Percentiles rank a stretch among this genome's conserved stretches.
phyloP scores from a whole-genome alignment of 768 basidiomycete genomes.

The Leucogyrophana mollusca region DNA sequence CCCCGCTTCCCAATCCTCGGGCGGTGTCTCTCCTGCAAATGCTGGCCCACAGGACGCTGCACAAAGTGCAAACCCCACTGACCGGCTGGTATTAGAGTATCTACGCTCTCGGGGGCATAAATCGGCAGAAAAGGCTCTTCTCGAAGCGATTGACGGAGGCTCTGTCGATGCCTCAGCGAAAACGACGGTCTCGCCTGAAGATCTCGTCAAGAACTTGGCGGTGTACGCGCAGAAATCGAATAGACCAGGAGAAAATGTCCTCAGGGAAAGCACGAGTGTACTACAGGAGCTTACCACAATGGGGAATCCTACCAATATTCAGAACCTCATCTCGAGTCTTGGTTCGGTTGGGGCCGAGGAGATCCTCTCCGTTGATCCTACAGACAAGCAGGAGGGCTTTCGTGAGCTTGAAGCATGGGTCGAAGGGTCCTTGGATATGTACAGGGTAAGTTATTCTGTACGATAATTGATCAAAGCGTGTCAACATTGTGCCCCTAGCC shows the following conservation, averaged over 20 bases:
- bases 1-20: conserved; percentile 34
- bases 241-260: conserved; percentile 64
- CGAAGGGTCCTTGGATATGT: conserved; percentile 89
- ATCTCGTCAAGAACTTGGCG: conserved; percentile 54
- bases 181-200: conserved; percentile 44
- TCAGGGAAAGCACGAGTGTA: conserved; percentile 66
- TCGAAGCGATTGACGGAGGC: conserved; percentile 36
- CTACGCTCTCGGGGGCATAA: conserved; percentile 46
- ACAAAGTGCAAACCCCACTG: conserved; percentile 23
- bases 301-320: conserved; percentile 71
- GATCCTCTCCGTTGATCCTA: conserved; percentile 76
- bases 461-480: not conserved
- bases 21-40: conserved; percentile 29
- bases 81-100: conserved; percentile 48
- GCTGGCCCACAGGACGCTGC: conserved; percentile 22
- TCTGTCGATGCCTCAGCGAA: conserved; percentile 35
- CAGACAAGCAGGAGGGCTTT: conserved; percentile 84
- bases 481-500: conserved; percentile 52
- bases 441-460: conserved; percentile 53
- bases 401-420: conserved; percentile 87
- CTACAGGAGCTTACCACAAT: conserved; percentile 66
- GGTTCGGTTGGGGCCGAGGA: conserved; percentile 82
- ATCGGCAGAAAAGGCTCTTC: conserved; percentile 40
- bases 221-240: conserved; percentile 70
- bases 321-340: conserved; percentile 73